Conservation (phyloP, 1,139 yeast species). For the Debaryomycetaceae sp. region DNA sequence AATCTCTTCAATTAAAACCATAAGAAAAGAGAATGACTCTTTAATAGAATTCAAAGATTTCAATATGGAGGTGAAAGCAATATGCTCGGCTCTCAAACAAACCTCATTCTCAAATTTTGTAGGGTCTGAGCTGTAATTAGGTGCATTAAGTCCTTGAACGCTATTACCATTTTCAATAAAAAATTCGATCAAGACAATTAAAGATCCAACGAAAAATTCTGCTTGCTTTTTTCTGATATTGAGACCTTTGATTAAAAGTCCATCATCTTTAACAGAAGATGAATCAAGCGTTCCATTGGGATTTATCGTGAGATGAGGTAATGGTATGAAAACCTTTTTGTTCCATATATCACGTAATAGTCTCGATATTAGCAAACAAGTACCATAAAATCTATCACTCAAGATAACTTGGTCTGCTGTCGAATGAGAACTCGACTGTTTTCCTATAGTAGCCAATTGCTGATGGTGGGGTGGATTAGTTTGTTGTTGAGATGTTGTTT, state of each 20-base stretch:
- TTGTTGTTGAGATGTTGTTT: constrained; percentile 6
- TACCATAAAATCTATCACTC: constrained; percentile 90
- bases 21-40: constrained; percentile 85
- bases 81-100: constrained; percentile 86
- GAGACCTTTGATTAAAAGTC: constrained; percentile 41
- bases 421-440: constrained; percentile 22
- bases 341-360: constrained; percentile 79
- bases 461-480: constrained; percentile 8
- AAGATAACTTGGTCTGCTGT: constrained; percentile 72
- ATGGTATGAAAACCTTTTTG: constrained; percentile 55
- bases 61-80: constrained; percentile 77
- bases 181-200: constrained; percentile 58
- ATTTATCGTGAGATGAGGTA: constrained; percentile 43
- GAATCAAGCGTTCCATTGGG: constrained; percentile 36
- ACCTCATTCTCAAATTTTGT: constrained; percentile 54
- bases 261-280: constrained; percentile 45
- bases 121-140: constrained; percentile 47
- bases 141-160: constrained; percentile 61
- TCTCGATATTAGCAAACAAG: constrained; percentile 77
- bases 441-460: constrained; percentile 5
- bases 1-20: constrained; percentile 78
- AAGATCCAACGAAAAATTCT: constrained; percentile 66
- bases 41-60: constrained; percentile 75
- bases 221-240: constrained; percentile 53
- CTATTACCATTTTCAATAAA: constrained; percentile 54